These are phyloP conservation scores for Isatis lusitanica DNA, from an alignment of 441 rosid genomes.

Conservation along the genomic window DNA sequence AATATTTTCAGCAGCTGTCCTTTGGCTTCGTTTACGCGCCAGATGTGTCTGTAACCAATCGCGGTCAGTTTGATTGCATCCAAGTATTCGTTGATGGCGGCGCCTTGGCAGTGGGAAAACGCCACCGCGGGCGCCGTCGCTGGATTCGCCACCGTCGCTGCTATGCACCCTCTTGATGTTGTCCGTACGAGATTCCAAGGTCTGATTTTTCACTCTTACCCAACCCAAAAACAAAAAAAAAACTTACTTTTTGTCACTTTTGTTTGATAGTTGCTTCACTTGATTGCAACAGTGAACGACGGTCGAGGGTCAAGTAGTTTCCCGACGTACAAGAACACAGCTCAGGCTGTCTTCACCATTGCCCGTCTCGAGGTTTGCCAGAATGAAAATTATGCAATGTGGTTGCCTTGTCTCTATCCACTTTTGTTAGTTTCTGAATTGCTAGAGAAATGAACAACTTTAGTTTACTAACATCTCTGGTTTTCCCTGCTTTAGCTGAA, in stretches of 20 bases:
- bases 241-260: background rate
- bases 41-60: background rate
- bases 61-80: background rate
- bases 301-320: conserved; percentile 60
- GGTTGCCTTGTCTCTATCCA: background rate
- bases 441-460: background rate
- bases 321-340: conserved; percentile 79
- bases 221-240: background rate
- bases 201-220: conserved; percentile 12
- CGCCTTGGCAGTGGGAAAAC: conserved; percentile 78
- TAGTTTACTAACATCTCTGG: background rate
- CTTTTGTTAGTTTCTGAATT: background rate
- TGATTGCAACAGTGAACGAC: conserved; percentile 57
- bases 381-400: background rate
- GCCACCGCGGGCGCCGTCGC: conserved; percentile 87
- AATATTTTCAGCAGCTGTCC: background rate
- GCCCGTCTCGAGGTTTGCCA: conserved; percentile 69
- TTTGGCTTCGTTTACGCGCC: background rate
- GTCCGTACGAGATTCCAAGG: conserved; percentile 96
- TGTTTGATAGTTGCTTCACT: background rate
- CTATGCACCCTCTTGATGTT: conserved; percentile 86
- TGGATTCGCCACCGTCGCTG: conserved; percentile 85
- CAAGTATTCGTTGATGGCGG: conserved; percentile 11
- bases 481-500: background rate
- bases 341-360: conserved; percentile 73